Evolutionary conservation across 805 yeast species (phyloP).

Genomic region (Cyberlindnera subsufficiens): DNA sequence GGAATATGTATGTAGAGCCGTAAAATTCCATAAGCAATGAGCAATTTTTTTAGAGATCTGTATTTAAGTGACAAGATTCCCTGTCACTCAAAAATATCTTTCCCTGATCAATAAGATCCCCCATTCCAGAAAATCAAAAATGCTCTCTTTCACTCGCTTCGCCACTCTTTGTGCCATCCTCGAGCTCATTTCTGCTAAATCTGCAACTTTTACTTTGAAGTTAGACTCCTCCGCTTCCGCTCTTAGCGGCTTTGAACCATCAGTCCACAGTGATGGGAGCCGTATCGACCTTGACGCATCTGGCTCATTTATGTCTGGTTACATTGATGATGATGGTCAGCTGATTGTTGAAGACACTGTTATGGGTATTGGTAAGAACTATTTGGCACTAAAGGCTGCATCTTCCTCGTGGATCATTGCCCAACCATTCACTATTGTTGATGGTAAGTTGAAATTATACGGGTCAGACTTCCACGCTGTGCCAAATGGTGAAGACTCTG

Average conservation of each 20-base stretch:
- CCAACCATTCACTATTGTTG: constrained; percentile 11
- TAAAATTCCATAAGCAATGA: too few relatives aligned
- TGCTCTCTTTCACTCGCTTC: too few relatives aligned
- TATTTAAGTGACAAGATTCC: too few relatives aligned
- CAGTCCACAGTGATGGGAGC: neutral
- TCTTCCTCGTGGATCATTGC: constrained; percentile 8
- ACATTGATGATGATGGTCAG: neutral
- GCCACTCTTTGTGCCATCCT: too few relatives aligned
- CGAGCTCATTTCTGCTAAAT: neutral
- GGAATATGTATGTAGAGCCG: too few relatives aligned
- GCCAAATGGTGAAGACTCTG: constrained; percentile 8
- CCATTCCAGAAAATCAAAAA: too few relatives aligned
- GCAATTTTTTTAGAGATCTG: too few relatives aligned
- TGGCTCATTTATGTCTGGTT: neutral
- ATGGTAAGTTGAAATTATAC: constrained; percentile 12
- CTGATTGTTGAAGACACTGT: neutral
- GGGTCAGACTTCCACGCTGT: constrained; percentile 17
- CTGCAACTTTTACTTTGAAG: neutral
- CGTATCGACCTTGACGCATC: neutral
- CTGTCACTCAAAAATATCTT: too few relatives aligned
- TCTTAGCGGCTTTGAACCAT: neutral
- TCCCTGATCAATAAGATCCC: too few relatives aligned
- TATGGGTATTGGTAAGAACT: constrained; percentile 14
- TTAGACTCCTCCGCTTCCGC: neutral
- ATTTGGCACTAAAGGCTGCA: constrained; percentile 3